These are phyloP conservation scores for Mollisiaceae sp. DNA, from an alignment of 2,329 filamentous ascomycete species.

Conservation along the genomic window DNA sequence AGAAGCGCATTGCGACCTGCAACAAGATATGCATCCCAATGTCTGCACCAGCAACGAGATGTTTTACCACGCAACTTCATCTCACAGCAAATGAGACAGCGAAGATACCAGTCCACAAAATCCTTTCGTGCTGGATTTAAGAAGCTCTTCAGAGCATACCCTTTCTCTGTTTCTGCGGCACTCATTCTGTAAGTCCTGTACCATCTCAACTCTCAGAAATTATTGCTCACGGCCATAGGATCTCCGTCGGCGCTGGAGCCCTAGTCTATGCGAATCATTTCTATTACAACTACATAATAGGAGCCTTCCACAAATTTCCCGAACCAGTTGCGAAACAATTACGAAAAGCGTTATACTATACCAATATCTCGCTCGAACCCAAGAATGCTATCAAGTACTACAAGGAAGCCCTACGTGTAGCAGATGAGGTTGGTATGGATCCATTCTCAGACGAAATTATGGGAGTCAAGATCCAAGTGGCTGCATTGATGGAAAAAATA, in stretches of 20 bases:
- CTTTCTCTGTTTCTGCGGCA: slow-evolving; percentile 39
- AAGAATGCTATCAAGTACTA: slow-evolving; percentile 84
- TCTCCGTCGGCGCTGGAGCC: slow-evolving; percentile 33
- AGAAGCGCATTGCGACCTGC: slow-evolving; percentile 29
- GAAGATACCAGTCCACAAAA: slow-evolving; percentile 34
- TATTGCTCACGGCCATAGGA: slow-evolving; percentile 28
- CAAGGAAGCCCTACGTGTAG: slow-evolving; percentile 75
- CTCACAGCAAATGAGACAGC: slow-evolving; percentile 35
- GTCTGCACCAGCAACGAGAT: slow-evolving; percentile 36
- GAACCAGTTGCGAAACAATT: slow-evolving; percentile 77
- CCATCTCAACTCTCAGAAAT: not conserved
- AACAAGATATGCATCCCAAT: slow-evolving; percentile 35
- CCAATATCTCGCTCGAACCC: slow-evolving; percentile 75
- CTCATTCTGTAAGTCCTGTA: slow-evolving; percentile 32
- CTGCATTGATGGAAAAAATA: slow-evolving; percentile 79
- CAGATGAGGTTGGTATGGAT: slow-evolving; percentile 77
- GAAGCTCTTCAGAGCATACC: slow-evolving; percentile 37
- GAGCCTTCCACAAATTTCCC: slow-evolving; percentile 62
- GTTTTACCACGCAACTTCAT: slow-evolving; percentile 29
- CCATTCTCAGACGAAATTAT: slow-evolving; percentile 90
- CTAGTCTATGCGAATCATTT: slow-evolving; percentile 40
- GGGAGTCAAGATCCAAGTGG: slow-evolving; percentile 84
- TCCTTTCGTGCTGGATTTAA: slow-evolving; percentile 29
- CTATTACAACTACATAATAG: slow-evolving; percentile 43
- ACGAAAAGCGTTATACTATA: slow-evolving; percentile 85